phyloP scores from a whole-genome alignment of 2,329 filamentous ascomycete species.

The Penicillium occitanis region DNA sequence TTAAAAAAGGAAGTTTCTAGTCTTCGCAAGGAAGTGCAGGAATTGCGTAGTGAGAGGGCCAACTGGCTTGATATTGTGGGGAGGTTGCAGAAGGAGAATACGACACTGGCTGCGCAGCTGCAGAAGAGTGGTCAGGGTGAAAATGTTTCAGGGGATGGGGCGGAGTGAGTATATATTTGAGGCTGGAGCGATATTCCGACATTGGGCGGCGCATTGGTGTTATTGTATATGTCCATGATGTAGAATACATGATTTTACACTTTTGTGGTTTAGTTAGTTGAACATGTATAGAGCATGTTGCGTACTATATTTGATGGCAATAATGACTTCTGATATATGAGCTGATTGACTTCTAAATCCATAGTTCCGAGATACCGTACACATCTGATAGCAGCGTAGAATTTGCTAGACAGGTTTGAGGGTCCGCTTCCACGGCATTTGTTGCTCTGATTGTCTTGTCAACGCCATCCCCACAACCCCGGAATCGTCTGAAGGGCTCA shows the following conservation, averaged over 20 bases:
- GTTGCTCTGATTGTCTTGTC: background rate
- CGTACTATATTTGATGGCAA: constrained; percentile 1
- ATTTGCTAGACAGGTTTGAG: background rate
- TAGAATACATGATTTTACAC: background rate
- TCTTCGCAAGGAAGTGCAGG: constrained; percentile 50
- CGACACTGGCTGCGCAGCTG: constrained; percentile 37
- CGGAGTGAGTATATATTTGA: constrained; percentile 2
- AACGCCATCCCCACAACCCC: background rate
- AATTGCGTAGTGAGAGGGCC: constrained; percentile 51
- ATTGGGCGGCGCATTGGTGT: background rate
- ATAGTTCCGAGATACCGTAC: background rate
- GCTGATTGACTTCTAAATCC: background rate
- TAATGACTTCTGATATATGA: background rate
- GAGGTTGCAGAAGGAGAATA: constrained; percentile 60
- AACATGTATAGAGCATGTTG: background rate
- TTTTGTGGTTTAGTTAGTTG: background rate
- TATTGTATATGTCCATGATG: background rate
- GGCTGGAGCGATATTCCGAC: background rate
- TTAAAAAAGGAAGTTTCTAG: constrained; percentile 50
- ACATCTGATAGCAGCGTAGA: background rate
- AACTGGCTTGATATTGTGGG: constrained; percentile 53
- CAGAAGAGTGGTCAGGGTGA: constrained; percentile 2
- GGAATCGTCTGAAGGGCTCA: background rate
- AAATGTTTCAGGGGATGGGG: background rate
- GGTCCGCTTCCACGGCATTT: background rate